Evolutionary conservation across 225 moss, liverwort and hornwort genomes (phyloP).

Genomic region (Bryum argenteum): DNA sequence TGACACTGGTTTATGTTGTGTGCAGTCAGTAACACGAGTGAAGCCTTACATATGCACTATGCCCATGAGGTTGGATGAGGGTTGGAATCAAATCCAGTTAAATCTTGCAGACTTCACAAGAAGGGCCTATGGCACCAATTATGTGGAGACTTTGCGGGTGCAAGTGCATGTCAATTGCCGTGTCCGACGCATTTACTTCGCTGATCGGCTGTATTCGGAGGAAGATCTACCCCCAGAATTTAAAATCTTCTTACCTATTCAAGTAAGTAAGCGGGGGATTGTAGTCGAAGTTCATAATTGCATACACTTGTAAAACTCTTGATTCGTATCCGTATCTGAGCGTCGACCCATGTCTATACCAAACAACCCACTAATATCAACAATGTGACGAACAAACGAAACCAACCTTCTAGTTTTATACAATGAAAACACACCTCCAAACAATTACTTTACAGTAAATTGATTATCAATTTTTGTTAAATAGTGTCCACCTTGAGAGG

Average conservation of each 20-base stretch:
- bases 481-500: too few species aligned
- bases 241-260: slow-evolving; percentile 94
- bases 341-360: too few species aligned
- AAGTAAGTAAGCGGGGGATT: slow-evolving; percentile 52
- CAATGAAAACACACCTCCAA: too few species aligned
- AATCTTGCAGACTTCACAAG: slow-evolving; percentile 93
- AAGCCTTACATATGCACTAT: slow-evolving; percentile 96
- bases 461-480: too few species aligned
- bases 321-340: slow-evolving; percentile 5
- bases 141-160: slow-evolving; percentile 88
- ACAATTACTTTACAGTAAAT: too few species aligned
- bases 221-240: slow-evolving; percentile 94
- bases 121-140: slow-evolving; percentile 92
- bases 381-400: too few species aligned
- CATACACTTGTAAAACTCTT: not conserved
- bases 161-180: slow-evolving; percentile 98
- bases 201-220: slow-evolving; percentile 90
- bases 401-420: too few species aligned
- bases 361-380: too few species aligned
- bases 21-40: slow-evolving; percentile 87
- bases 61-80: slow-evolving; percentile 94
- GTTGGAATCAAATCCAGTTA: slow-evolving; percentile 96
- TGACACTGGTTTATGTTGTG: slow-evolving; percentile 27
- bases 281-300: not conserved
- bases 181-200: slow-evolving; percentile 87